Evolutionary conservation across 1,139 yeast genomes (phyloP).

Genomic region (Saccharomyces hybrid): DNA sequence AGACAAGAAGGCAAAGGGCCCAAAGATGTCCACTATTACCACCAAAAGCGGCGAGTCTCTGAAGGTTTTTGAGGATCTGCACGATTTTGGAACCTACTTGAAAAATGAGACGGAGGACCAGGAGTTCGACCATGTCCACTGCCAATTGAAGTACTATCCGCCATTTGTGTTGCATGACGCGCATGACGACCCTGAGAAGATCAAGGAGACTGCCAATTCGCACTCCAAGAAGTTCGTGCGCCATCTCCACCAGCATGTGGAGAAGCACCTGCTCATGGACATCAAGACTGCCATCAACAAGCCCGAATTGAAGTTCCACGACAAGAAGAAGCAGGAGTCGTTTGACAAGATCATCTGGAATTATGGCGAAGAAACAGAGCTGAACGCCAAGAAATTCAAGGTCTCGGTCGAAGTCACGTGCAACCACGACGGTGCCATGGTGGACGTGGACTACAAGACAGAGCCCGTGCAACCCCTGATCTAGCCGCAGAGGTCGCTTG

Average conservation of each 20-base stretch:
- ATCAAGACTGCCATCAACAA: slow-evolving; percentile 55
- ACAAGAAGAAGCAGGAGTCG: slow-evolving; percentile 43
- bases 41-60: slow-evolving; percentile 26
- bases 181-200: slow-evolving; percentile 61
- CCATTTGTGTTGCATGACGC: slow-evolving; percentile 63
- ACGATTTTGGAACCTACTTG: slow-evolving; percentile 53
- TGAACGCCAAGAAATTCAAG: slow-evolving; percentile 43
- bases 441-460: slow-evolving; percentile 51
- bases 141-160: slow-evolving; percentile 58
- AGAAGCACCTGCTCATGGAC: slow-evolving; percentile 61
- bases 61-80: slow-evolving; percentile 51
- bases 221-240: slow-evolving; percentile 65
- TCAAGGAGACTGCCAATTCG: slow-evolving; percentile 64
- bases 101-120: slow-evolving; percentile 74
- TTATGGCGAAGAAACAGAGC: slow-evolving; percentile 43
- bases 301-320: slow-evolving; percentile 42
- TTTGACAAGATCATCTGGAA: slow-evolving; percentile 43
- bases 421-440: slow-evolving; percentile 51
- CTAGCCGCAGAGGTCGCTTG: not conserved
- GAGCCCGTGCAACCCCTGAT: slow-evolving; percentile 16
- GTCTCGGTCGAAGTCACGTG: slow-evolving; percentile 51
- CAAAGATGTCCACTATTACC: slow-evolving; percentile 22
- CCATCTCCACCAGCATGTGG: slow-evolving; percentile 66
- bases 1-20: slow-evolving; percentile 28
- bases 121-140: slow-evolving; percentile 61